Conservation (phyloP, 208 protist species). For the Herpetomonas samuelpessoai region DNA sequence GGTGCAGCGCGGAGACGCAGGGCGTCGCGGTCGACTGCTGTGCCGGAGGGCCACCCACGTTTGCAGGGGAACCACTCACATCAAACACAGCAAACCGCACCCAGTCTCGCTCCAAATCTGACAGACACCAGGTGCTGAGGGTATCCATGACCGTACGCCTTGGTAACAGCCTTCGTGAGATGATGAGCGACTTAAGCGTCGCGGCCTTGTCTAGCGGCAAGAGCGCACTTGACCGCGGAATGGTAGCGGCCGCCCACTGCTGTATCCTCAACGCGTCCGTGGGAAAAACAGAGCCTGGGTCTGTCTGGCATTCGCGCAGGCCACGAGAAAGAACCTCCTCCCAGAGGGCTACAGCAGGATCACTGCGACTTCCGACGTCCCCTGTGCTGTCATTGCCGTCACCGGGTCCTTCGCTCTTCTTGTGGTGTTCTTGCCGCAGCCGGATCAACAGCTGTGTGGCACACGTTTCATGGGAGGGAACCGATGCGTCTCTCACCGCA, state of each 20-base stretch:
- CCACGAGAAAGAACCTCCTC: background rate
- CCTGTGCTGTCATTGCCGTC: background rate
- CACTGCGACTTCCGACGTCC: background rate
- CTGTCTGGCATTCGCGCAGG: conserved; percentile 6
- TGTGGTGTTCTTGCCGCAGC: conserved; percentile 23
- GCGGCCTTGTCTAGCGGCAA: conserved; percentile 25
- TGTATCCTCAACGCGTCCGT: conserved; percentile 44
- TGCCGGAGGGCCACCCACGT: background rate
- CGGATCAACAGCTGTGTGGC: conserved; percentile 63
- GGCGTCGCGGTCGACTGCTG: background rate
- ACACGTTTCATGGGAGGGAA: conserved; percentile 43
- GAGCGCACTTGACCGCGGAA: conserved; percentile 6
- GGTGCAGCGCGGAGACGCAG: background rate
- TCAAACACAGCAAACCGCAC: conserved; percentile 14
- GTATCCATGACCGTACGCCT: conserved; percentile 47
- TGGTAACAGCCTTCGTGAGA: conserved; percentile 33
- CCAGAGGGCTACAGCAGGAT: background rate
- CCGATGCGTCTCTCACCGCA: conserved; percentile 35
- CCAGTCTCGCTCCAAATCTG: conserved; percentile 66
- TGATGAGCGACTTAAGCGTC: conserved; percentile 24
- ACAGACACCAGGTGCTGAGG: conserved; percentile 55
- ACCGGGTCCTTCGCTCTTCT: background rate
- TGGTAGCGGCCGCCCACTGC: conserved; percentile 21
- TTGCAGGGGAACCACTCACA: conserved; percentile 5
- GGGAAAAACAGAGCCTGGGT: conserved; percentile 61